phyloP scores from a whole-genome alignment of 2,329 filamentous ascomycete species.

The Fusarium gaditjirri region DNA sequence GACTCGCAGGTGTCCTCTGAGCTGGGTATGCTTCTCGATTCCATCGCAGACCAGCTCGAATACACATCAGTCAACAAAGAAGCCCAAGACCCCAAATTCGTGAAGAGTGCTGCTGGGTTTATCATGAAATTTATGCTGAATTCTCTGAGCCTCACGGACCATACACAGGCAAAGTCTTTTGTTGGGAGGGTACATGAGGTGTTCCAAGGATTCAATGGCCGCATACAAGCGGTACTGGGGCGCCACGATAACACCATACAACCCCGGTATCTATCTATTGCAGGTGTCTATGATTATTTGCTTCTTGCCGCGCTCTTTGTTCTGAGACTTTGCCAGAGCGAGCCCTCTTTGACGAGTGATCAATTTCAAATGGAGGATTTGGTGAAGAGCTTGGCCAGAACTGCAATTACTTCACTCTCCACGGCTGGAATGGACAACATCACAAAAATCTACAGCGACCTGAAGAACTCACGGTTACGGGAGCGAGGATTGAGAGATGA shows the following conservation, averaged over 20 bases:
- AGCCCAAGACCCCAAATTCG: slow-evolving; percentile 21
- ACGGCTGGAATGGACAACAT: slow-evolving; percentile 56
- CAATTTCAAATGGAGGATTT: slow-evolving; percentile 60
- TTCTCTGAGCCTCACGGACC: slow-evolving; percentile 53
- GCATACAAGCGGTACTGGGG: slow-evolving; percentile 35
- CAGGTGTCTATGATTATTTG: slow-evolving; percentile 46
- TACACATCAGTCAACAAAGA: background rate
- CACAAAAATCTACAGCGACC: slow-evolving; percentile 58
- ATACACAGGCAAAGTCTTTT: slow-evolving; percentile 54
- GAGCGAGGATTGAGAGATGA: slow-evolving; percentile 64
- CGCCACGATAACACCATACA: background rate
- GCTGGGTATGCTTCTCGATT: slow-evolving; percentile 70
- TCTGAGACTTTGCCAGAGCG: slow-evolving; percentile 57
- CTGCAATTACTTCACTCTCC: slow-evolving; percentile 55
- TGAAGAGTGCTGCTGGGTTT: slow-evolving; percentile 54
- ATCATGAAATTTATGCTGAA: slow-evolving; percentile 60
- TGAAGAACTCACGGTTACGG: slow-evolving; percentile 57
- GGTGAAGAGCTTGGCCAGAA: slow-evolving; percentile 55
- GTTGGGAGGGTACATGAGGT: slow-evolving; percentile 57
- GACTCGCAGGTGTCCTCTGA: slow-evolving; percentile 69
- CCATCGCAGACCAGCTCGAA: slow-evolving; percentile 61
- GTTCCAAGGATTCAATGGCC: slow-evolving; percentile 54
- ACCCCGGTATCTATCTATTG: slow-evolving; percentile 17
- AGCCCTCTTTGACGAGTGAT: slow-evolving; percentile 47
- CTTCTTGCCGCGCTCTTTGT: slow-evolving; percentile 50